These are phyloP conservation scores for Mycena crocata DNA, from an alignment of 768 basidiomycete species.

Conservation along the genomic window DNA sequence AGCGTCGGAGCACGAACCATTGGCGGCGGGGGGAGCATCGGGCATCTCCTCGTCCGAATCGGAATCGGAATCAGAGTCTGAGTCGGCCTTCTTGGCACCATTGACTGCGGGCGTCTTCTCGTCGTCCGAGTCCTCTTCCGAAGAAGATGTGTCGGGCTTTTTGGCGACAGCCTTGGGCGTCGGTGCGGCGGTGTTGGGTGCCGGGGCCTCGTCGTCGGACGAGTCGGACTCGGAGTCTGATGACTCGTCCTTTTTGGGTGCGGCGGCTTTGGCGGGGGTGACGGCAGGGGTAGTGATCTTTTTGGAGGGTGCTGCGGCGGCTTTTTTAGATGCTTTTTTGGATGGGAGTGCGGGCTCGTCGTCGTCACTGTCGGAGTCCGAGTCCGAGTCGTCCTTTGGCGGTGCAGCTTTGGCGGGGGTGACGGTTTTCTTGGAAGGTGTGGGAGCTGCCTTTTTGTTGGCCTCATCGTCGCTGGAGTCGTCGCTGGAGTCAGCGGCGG, in stretches of 20 bases:
- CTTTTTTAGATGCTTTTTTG: constrained; percentile 41
- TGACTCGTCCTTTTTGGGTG: constrained; percentile 35
- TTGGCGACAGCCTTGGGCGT: constrained; percentile 36
- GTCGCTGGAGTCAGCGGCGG: constrained; percentile 45
- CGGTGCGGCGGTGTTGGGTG: constrained; percentile 23
- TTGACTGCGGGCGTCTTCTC: constrained; percentile 25
- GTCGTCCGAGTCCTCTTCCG: constrained; percentile 48
- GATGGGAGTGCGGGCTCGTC: constrained; percentile 36
- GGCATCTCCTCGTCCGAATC: constrained; percentile 73
- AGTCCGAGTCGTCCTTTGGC: constrained; percentile 46
- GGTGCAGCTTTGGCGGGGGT: constrained; percentile 44
- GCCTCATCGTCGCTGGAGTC: constrained; percentile 52
- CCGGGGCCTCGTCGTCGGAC: constrained; percentile 38
- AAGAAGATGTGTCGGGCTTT: constrained; percentile 36
- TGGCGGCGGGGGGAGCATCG: constrained; percentile 51
- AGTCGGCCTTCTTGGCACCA: constrained; percentile 33
- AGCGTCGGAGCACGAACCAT: constrained; percentile 46
- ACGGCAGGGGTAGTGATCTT: not conserved
- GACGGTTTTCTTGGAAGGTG: constrained; percentile 54
- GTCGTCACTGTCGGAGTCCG: constrained; percentile 42
- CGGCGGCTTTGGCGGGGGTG: constrained; percentile 27
- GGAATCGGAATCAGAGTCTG: constrained; percentile 46
- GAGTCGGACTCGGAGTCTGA: constrained; percentile 42
- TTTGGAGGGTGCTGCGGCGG: constrained; percentile 25
- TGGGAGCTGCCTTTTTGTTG: too few species aligned